Conservation (phyloP, 495 filamentous ascomycete genomes). For the Hyaloscypha variabilis region DNA sequence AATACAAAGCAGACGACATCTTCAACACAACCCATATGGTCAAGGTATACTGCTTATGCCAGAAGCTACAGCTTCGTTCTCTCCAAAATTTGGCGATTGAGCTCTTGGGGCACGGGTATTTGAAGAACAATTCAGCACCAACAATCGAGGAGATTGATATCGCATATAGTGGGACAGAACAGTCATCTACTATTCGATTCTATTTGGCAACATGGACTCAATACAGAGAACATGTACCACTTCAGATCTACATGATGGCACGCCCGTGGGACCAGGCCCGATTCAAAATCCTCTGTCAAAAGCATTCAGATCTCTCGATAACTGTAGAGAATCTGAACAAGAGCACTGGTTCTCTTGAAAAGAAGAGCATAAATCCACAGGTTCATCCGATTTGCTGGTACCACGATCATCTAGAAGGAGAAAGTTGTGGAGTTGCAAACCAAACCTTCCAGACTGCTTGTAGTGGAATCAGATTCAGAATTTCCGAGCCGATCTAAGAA, state of each 20-base stretch:
- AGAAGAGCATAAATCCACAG: background rate
- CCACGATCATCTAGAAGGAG: background rate
- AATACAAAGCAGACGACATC: background rate
- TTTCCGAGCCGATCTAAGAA: background rate
- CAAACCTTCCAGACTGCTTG: background rate
- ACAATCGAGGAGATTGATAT: background rate
- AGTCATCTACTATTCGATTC: background rate
- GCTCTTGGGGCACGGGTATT: background rate
- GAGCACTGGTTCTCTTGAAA: background rate
- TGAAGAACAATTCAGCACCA: background rate
- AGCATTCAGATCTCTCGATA: background rate
- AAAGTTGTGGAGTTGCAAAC: background rate
- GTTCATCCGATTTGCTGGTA: background rate
- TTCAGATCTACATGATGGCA: background rate
- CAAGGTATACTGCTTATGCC: background rate
- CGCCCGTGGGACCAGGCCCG: background rate
- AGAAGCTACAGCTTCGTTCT: background rate
- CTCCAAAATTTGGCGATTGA: background rate
- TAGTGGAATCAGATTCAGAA: background rate
- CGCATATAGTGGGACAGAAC: background rate
- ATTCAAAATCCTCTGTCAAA: background rate
- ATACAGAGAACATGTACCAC: background rate
- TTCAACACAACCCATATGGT: background rate
- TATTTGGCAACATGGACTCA: background rate
- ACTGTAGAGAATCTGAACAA: background rate